Evolutionary conservation across 495 filamentous ascomycete genomes (phyloP).

Genomic region (Tuber borchii): DNA sequence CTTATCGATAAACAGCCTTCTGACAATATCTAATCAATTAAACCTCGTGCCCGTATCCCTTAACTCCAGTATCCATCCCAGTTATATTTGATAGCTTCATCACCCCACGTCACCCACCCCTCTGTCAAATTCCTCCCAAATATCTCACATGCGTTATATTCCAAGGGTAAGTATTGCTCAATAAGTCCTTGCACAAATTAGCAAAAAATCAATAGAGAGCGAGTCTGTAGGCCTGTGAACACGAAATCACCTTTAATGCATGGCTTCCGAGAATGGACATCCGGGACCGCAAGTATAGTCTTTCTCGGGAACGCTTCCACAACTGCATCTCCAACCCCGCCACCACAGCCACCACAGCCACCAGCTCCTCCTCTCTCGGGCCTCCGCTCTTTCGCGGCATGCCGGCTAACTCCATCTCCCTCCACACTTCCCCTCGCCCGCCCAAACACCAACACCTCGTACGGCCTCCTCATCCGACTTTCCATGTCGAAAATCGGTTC

Average conservation of each 20-base stretch:
- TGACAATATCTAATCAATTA: not conserved
- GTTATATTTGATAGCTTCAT: conserved; percentile 80
- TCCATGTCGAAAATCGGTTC: conserved; percentile 64
- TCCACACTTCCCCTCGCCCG: conserved; percentile 33
- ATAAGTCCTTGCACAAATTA: conserved; percentile 48
- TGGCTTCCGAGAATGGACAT: conserved; percentile 88
- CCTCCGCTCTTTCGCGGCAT: not conserved
- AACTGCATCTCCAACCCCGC: conserved; percentile 24
- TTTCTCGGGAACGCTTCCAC: conserved; percentile 44
- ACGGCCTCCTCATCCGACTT: conserved; percentile 71
- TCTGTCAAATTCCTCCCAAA: conserved; percentile 81
- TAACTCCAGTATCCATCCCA: conserved; percentile 58
- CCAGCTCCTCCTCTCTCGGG: not conserved
- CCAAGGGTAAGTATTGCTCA: conserved; percentile 44
- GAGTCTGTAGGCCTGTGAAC: not conserved
- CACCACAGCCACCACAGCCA: conserved; percentile 14
- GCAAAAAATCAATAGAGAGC: not conserved
- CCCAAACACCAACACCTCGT: conserved; percentile 73
- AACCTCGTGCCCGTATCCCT: not conserved
- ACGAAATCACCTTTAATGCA: conserved; percentile 49
- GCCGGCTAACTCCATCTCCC: conserved; percentile 13
- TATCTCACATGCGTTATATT: conserved; percentile 68
- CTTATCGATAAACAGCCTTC: not conserved
- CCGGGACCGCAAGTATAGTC: conserved; percentile 73
- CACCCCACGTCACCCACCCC: conserved; percentile 85